phyloP scores from a whole-genome alignment of 2,329 filamentous ascomycete genomes.

The Aureobasidium sp. region DNA sequence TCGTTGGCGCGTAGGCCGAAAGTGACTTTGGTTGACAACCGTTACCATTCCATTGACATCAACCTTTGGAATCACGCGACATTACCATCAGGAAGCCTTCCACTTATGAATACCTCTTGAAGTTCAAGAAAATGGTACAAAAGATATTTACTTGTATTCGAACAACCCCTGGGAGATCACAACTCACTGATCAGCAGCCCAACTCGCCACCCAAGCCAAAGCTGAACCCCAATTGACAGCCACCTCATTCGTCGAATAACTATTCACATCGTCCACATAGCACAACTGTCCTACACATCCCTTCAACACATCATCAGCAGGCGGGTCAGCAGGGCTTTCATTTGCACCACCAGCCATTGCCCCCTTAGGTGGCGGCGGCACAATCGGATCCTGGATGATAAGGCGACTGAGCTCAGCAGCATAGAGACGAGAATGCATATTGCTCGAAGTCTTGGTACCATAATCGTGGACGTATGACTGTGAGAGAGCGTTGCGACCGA shows the following conservation, averaged over 20 bases:
- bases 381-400: conserved; percentile 2
- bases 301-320: conserved; percentile 14
- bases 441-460: conserved; percentile 11
- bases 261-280: conserved; percentile 14
- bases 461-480: conserved; percentile 14
- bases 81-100: neutral
- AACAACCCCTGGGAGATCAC: no score
- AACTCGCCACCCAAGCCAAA: conserved; percentile 11
- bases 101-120: neutral
- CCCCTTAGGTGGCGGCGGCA: neutral
- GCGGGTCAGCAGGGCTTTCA: conserved; percentile 7
- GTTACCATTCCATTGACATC: neutral
- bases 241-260: conserved; percentile 12
- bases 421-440: conserved; percentile 12
- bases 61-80: neutral
- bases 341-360: conserved; percentile 13
- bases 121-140: neutral
- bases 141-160: neutral
- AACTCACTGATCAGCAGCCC: conserved; percentile 10
- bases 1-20: neutral
- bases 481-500: conserved; percentile 12
- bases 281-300: conserved; percentile 9
- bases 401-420: conserved; percentile 7
- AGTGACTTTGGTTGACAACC: neutral
- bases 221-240: conserved; percentile 13